Evolutionary conservation across 371 early-diverging fungal genomes (phyloP).

Genomic region (Actinomortierella ambigua): DNA sequence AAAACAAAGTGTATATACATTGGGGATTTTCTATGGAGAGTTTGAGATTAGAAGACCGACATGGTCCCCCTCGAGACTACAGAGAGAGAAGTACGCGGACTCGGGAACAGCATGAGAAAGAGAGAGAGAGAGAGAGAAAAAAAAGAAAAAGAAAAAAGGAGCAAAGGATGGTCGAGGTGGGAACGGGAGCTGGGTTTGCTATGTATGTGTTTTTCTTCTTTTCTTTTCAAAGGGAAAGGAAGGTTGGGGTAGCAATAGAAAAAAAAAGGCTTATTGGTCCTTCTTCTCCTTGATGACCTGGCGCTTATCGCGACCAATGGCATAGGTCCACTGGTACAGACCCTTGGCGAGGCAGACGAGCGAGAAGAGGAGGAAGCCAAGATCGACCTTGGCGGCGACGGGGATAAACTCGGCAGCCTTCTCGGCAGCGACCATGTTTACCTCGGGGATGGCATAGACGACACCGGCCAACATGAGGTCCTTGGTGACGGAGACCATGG

Average conservation of each 20-base stretch:
- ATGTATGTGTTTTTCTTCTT: conserved; percentile 1
- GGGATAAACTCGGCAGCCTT: conserved; percentile 33
- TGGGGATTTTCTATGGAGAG: too few relatives aligned
- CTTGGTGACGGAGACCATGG: conserved; percentile 26
- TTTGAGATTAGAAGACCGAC: background rate
- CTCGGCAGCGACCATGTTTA: conserved; percentile 25
- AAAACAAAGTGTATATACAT: too few relatives aligned
- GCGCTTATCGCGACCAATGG: conserved; percentile 45
- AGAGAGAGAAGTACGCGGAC: background rate
- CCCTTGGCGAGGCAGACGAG: conserved; percentile 19
- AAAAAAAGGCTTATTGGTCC: background rate
- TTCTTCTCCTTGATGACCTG: conserved; percentile 33
- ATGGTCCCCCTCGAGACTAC: too few relatives aligned
- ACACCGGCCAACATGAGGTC: conserved; percentile 33
- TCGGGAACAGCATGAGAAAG: conserved; percentile 9
- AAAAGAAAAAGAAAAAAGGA: conserved; percentile 2
- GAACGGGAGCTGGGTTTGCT: background rate
- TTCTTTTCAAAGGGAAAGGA: conserved; percentile 3
- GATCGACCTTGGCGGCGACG: background rate
- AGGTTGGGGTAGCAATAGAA: background rate
- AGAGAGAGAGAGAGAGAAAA: conserved; percentile 6
- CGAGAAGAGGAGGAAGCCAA: background rate
- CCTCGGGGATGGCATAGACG: conserved; percentile 21
- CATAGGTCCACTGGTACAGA: conserved; percentile 37
- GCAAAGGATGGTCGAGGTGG: background rate